A percentile compares a stretch with the other conserved stretches of the same genome.
phyloP scores from a whole-genome alignment of 164 flowering plant species.

The Amborella trichopoda region DNA sequence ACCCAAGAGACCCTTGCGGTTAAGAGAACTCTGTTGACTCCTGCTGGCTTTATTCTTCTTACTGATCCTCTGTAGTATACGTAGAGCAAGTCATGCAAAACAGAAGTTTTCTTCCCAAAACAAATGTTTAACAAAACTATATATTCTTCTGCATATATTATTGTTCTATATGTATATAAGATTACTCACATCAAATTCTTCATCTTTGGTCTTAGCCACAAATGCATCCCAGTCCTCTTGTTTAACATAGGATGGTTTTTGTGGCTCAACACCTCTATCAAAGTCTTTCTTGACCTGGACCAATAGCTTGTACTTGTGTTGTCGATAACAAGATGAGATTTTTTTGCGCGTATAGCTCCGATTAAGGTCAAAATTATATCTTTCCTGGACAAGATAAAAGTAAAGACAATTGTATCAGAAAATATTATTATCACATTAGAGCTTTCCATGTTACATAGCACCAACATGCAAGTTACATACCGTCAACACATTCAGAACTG shows the following conservation, averaged over 20 bases:
- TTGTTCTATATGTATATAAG: background rate
- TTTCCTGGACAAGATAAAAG: conserved; percentile 11
- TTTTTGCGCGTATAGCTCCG: conserved; percentile 19
- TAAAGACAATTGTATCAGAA: background rate
- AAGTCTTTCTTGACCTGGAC: conserved; percentile 22
- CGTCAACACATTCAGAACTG: conserved; percentile 13
- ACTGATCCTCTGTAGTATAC: conserved; percentile 14
- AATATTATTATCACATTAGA: background rate
- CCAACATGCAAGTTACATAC: conserved; percentile 15
- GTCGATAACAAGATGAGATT: conserved; percentile 21
- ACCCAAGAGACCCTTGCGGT: conserved; percentile 7
- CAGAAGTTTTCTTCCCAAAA: background rate
- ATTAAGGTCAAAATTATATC: conserved; percentile 15
- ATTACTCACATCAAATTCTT: conserved; percentile 19
- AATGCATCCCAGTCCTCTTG: conserved; percentile 24
- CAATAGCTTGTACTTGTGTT: conserved; percentile 18
- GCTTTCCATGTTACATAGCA: background rate
- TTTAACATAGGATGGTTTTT: conserved; percentile 18
- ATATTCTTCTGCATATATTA: too few relatives aligned
- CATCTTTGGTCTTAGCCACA: conserved; percentile 20
- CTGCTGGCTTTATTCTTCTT: conserved; percentile 20
- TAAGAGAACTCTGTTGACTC: conserved; percentile 17
- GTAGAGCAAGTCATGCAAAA: background rate
- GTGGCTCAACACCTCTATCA: conserved; percentile 18
- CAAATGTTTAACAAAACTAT: background rate